phyloP scores from a whole-genome alignment of 1,139 yeast genomes.

The Geotrichum klebahnii region DNA sequence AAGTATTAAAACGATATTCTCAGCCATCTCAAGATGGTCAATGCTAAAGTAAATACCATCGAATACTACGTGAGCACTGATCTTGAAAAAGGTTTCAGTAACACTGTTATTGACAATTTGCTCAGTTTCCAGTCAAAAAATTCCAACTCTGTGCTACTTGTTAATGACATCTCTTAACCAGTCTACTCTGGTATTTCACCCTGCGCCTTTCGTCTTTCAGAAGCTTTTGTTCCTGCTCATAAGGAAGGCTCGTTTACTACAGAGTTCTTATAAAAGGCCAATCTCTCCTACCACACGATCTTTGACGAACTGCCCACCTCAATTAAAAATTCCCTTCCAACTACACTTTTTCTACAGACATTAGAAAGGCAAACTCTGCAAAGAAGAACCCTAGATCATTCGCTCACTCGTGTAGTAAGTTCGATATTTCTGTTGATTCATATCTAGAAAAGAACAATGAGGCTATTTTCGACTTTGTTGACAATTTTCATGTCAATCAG shows the following conservation, averaged over 20 bases:
- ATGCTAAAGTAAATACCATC: slow-evolving; percentile 66
- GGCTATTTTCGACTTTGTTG: slow-evolving; percentile 67
- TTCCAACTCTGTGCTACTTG: slow-evolving; percentile 62
- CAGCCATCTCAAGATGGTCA: slow-evolving; percentile 57
- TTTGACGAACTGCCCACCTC: slow-evolving; percentile 69
- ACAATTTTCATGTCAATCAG: slow-evolving; percentile 75
- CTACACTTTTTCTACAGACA: slow-evolving; percentile 43
- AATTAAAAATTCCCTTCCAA: slow-evolving; percentile 58
- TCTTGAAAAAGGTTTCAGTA: slow-evolving; percentile 62
- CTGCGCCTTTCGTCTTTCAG: slow-evolving; percentile 66
- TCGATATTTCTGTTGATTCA: slow-evolving; percentile 44
- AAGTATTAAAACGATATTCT: slow-evolving; percentile 70
- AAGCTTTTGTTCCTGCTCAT: slow-evolving; percentile 56
- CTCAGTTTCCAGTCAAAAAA: slow-evolving; percentile 59
- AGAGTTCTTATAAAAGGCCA: slow-evolving; percentile 57
- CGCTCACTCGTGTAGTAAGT: slow-evolving; percentile 36
- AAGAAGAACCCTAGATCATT: slow-evolving; percentile 17
- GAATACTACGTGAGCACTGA: slow-evolving; percentile 80
- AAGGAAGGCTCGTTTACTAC: slow-evolving; percentile 54
- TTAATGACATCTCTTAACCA: slow-evolving; percentile 71
- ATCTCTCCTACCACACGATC: slow-evolving; percentile 62
- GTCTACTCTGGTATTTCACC: slow-evolving; percentile 56
- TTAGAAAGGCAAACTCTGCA: slow-evolving; percentile 28
- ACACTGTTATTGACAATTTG: slow-evolving; percentile 62
- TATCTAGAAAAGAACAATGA: slow-evolving; percentile 53